Evolutionary conservation across 2,329 filamentous ascomycete species (phyloP).

Genomic region (Exophiala sp.): DNA sequence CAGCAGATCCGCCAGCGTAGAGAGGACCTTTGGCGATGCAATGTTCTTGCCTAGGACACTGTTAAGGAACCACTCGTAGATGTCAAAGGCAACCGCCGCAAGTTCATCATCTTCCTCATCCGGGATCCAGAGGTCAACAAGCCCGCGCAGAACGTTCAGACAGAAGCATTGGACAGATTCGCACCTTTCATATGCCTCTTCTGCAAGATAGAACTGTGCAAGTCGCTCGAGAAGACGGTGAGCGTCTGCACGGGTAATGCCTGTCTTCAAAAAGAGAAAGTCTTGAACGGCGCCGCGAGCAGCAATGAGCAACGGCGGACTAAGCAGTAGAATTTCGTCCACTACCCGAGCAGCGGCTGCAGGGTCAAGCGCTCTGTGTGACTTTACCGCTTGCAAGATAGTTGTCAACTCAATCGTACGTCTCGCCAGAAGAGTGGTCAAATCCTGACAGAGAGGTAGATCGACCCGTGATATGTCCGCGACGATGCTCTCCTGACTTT

Average conservation of each 20-base stretch:
- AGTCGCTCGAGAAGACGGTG: constrained; percentile 44
- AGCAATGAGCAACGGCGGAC: constrained; percentile 15
- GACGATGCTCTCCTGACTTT: not conserved
- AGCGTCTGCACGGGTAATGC: constrained; percentile 31
- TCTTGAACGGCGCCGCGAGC: constrained; percentile 15
- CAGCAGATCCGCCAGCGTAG: constrained; percentile 61
- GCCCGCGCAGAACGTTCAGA: constrained; percentile 60
- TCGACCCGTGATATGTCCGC: constrained; percentile 7
- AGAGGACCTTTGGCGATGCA: constrained; percentile 63
- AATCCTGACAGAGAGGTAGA: constrained; percentile 15
- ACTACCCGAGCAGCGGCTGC: constrained; percentile 9
- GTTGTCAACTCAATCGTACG: constrained; percentile 10
- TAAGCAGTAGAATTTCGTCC: constrained; percentile 20
- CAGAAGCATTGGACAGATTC: constrained; percentile 65
- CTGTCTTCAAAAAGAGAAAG: constrained; percentile 14
- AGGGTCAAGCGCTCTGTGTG: constrained; percentile 10
- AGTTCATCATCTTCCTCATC: constrained; percentile 52
- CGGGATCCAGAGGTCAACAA: constrained; percentile 58
- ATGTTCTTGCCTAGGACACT: constrained; percentile 61
- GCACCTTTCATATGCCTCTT: constrained; percentile 61
- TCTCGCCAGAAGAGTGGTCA: constrained; percentile 5
- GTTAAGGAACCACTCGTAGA: constrained; percentile 73
- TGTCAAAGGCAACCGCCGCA: constrained; percentile 60
- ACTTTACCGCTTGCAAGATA: constrained; percentile 15
- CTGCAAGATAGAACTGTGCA: constrained; percentile 45